phyloP scores from a whole-genome alignment of 176 grass and related monocot species.

The Oropetium thomaeum region DNA sequence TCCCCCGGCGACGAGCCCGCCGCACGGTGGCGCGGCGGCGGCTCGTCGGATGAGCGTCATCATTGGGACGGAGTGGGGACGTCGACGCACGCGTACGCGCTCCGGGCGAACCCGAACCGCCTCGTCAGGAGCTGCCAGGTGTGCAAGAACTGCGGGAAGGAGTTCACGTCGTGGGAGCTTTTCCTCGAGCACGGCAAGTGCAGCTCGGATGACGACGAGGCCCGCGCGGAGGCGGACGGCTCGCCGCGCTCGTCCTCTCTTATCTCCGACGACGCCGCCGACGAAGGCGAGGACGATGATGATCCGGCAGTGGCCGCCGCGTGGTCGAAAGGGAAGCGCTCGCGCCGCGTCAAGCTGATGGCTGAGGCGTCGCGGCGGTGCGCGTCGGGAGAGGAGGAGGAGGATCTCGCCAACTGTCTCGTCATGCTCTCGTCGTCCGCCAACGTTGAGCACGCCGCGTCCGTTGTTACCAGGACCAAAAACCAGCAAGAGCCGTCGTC shows the following conservation, averaged over 20 bases:
- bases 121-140: conserved; percentile 47
- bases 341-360: conserved; percentile 45
- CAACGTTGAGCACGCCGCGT: conserved; percentile 17
- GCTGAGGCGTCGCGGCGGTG: not conserved
- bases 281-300: conserved; percentile 28
- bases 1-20: conserved; percentile 13
- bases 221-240: not conserved
- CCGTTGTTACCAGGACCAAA: not conserved
- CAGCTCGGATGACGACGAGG: conserved; percentile 42
- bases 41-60: not conserved
- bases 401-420: conserved; percentile 65
- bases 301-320: conserved; percentile 17
- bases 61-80: conserved; percentile 10
- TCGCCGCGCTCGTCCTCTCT: conserved; percentile 20
- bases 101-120: conserved; percentile 65
- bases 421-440: conserved; percentile 76
- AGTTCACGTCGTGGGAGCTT: conserved; percentile 63
- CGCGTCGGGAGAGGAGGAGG: conserved; percentile 50
- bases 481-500: conserved; percentile 3
- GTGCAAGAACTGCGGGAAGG: conserved; percentile 73
- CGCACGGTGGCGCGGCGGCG: conserved; percentile 17
- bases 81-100: conserved; percentile 54
- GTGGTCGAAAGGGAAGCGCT: conserved; percentile 66
- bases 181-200: conserved; percentile 69
- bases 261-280: conserved; percentile 25